phyloP scores from a whole-genome alignment of 768 basidiomycete species.

The Tephrocybe sp. region DNA sequence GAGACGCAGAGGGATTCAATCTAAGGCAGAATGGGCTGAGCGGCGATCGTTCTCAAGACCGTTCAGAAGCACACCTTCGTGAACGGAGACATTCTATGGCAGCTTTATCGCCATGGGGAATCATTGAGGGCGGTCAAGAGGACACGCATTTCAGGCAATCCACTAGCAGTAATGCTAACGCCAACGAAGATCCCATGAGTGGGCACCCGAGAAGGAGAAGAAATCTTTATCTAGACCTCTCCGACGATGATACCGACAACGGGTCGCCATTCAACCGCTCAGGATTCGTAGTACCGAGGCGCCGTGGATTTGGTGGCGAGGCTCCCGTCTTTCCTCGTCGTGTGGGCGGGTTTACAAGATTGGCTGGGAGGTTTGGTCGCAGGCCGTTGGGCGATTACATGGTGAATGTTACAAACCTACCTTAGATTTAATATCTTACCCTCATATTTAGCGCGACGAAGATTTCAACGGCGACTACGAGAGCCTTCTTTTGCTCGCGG shows the following conservation, averaged over 20 bases:
- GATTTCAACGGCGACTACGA: slow-evolving; percentile 80
- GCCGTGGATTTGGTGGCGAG: slow-evolving; percentile 7
- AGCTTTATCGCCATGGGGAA: slow-evolving; percentile 15
- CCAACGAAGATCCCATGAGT: neutral
- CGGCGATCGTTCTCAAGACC: slow-evolving; percentile 28
- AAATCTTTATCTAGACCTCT: slow-evolving; percentile 1
- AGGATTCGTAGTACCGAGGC: slow-evolving; percentile 4
- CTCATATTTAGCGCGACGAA: slow-evolving; percentile 65
- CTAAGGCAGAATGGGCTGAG: slow-evolving; percentile 30
- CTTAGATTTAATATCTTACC: slow-evolving; percentile 10
- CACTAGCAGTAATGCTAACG: neutral
- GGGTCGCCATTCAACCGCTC: slow-evolving; percentile 3
- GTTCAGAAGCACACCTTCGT: slow-evolving; percentile 25
- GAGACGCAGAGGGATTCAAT: slow-evolving; percentile 25
- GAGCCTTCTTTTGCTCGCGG: slow-evolving; percentile 56
- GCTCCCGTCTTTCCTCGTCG: slow-evolving; percentile 17
- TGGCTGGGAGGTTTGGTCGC: slow-evolving; percentile 17
- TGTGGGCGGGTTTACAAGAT: slow-evolving; percentile 14
- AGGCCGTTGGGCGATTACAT: slow-evolving; percentile 46
- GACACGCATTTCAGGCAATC: neutral
- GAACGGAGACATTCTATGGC: neutral
- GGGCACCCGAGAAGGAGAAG: slow-evolving; percentile 5
- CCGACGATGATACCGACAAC: slow-evolving; percentile 3
- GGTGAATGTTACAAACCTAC: slow-evolving; percentile 35
- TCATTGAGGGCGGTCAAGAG: slow-evolving; percentile 10